Evolutionary conservation across 345 rosid genomes (phyloP).

Genomic region (Noccaea caerulescens): DNA sequence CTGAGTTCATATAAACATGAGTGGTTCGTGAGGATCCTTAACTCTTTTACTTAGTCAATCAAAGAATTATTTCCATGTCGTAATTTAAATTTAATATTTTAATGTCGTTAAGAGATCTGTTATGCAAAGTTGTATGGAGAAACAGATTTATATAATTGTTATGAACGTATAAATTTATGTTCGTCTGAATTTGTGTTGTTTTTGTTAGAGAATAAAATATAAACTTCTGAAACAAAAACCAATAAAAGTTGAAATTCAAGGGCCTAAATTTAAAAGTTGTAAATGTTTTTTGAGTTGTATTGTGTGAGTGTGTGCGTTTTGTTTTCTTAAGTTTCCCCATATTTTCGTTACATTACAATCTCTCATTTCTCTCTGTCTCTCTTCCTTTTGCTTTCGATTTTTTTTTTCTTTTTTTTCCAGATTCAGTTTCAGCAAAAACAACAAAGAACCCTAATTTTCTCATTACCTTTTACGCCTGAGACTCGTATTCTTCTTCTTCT

Average conservation of each 20-base stretch:
- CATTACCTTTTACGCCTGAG: conserved; percentile 22
- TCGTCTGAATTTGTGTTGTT: no score
- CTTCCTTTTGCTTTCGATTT: not conserved
- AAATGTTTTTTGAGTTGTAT: not conserved
- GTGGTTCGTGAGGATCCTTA: conserved; percentile 7
- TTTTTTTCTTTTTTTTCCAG: conserved; percentile 1
- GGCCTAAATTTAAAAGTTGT: conserved; percentile 13
- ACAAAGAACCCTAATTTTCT: conserved; percentile 40
- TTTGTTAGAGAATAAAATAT: no score
- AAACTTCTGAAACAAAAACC: not conserved
- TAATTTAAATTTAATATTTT: not conserved
- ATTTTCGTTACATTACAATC: conserved; percentile 26
- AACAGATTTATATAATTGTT: not conserved
- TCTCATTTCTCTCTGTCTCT: conserved; percentile 20
- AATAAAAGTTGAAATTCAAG: conserved; percentile 1
- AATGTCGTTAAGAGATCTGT: not conserved
- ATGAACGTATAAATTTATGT: not conserved
- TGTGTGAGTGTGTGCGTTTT: conserved; percentile 8
- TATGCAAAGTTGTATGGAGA: not conserved
- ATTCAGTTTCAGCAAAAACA: conserved; percentile 25
- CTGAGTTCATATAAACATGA: conserved; percentile 18
- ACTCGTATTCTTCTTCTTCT: conserved; percentile 5
- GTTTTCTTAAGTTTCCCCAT: conserved; percentile 21
- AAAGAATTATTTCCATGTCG: not conserved
- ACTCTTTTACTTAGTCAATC: not conserved